phyloP scores from a whole-genome alignment of 331 rosid species.

The Prunus yedoensis region DNA sequence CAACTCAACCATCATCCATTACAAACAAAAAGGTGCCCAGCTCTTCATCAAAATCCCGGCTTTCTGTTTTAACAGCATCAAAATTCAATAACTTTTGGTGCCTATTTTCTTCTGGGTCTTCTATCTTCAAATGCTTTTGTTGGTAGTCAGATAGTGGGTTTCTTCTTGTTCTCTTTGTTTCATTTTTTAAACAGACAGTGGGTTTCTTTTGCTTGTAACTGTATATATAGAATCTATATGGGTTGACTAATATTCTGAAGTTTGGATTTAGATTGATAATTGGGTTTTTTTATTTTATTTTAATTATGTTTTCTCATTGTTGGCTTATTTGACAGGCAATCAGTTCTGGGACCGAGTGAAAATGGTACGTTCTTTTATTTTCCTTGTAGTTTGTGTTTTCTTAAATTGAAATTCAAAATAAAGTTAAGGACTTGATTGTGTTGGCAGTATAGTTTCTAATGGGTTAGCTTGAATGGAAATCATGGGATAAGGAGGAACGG shows the following conservation, averaged over 20 bases:
- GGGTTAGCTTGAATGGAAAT: background rate
- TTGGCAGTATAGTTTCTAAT: background rate
- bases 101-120: slow-evolving; percentile 10
- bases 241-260: background rate
- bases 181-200: background rate
- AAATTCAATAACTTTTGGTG: background rate
- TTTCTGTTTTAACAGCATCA: background rate
- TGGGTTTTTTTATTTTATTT: background rate
- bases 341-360: slow-evolving; percentile 7
- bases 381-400: slow-evolving; percentile 7
- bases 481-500: background rate
- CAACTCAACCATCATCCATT: background rate
- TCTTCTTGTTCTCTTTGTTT: background rate
- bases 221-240: background rate
- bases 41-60: background rate
- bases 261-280: slow-evolving; percentile 3
- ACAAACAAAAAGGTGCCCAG: slow-evolving; percentile 1
- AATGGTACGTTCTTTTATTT: slow-evolving; percentile 31
- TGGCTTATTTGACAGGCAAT: slow-evolving; percentile 21
- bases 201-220: background rate
- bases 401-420: background rate
- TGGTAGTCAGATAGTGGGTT: slow-evolving; percentile 1
- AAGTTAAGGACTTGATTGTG: background rate
- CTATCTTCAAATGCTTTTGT: background rate
- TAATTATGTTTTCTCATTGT: background rate